Evolutionary conservation across 2,329 filamentous ascomycete genomes (phyloP), one percentile per base, ranked within the genome.

Genomic region (Exophiala sp.): DNA sequence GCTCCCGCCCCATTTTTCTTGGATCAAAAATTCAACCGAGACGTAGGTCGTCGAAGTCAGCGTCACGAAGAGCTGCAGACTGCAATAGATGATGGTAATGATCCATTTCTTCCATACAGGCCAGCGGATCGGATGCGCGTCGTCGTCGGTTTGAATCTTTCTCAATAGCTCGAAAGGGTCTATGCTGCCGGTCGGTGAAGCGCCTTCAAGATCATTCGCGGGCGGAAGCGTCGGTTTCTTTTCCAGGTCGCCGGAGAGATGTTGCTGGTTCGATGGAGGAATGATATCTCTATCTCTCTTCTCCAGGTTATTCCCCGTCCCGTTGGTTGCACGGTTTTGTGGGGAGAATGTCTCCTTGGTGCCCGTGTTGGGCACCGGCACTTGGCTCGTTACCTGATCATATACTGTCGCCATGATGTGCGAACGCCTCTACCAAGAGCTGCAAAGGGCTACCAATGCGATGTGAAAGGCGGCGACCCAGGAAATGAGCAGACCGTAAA

Each of bases 41-140:
- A 74, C 66, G 56, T 72, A 74, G 9, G 67, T 69, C 12, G 72
- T 74, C 14, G 68, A 69, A 3, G 70, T 68, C 42, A 73, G 58
- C 16, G 70, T 68, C 39, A 75, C 68, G 51, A 74, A 72, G 21
- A 65, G 61, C 56, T 74, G 72, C 42, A 72, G 41, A 61, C 71
- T 51, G 62, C 68, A 47, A 63, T 72, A 64, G 5, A 59, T 41
- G 21, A 43, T 48, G 38, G 52, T 20, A 34, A 64, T 62, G 41
- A 47, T 20, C 61, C 61, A 63, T 60, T 63, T 63, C 47, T 60
- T 56, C 54, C 53, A 63, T 11, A 18, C 9, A 2, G 57, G 55
- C 61, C 61, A 64, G 32, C 59, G 53, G 14, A 53, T 52, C 1
- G 62, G 62, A 34, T 64, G 61, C 16, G 57, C 47, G 4, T 53